These are phyloP conservation scores for Globisporangium apiculatum DNA, from an alignment of 352 stramenopile species.

Conservation along the genomic window DNA sequence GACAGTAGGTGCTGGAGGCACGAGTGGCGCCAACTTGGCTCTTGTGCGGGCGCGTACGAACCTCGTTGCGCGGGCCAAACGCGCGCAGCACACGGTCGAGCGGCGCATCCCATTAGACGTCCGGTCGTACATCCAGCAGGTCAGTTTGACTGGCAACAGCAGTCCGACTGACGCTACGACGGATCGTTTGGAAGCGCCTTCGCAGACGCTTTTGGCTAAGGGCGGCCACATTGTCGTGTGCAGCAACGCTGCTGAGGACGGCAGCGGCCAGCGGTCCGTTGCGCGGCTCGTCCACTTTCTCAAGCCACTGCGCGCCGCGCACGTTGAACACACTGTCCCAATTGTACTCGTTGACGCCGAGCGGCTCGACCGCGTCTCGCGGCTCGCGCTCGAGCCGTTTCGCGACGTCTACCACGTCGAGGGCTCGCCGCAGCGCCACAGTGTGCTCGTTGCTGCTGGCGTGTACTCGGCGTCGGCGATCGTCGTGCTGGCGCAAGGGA, in stretches of 20 bases:
- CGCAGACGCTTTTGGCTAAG: slow-evolving; percentile 26
- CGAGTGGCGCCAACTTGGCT: slow-evolving; percentile 18
- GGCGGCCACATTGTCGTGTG: slow-evolving; percentile 80
- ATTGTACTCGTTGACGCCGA: slow-evolving; percentile 74
- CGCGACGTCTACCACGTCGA: slow-evolving; percentile 75
- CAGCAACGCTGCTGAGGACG: slow-evolving; percentile 66
- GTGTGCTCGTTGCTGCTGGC: slow-evolving; percentile 56
- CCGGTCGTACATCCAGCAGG: slow-evolving; percentile 51
- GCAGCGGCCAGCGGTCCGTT: slow-evolving; percentile 44
- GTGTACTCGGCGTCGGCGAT: slow-evolving; percentile 80
- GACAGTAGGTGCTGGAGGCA: no score
- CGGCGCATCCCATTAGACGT: slow-evolving; percentile 51
- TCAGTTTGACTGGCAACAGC: slow-evolving; percentile 17
- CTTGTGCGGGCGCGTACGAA: slow-evolving; percentile 33
- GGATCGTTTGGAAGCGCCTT: slow-evolving; percentile 16
- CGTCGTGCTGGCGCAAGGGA: slow-evolving; percentile 74
- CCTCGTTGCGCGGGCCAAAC: slow-evolving; percentile 39
- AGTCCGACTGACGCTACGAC: no score
- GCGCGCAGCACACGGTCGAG: slow-evolving; percentile 69
- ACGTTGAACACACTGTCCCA: slow-evolving; percentile 55
- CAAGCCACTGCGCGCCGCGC: slow-evolving; percentile 55
- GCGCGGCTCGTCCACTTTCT: slow-evolving; percentile 72
- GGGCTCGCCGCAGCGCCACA: slow-evolving; percentile 66
- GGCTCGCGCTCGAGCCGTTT: slow-evolving; percentile 60
- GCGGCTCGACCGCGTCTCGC: slow-evolving; percentile 57